phyloP scores from a whole-genome alignment of 169 alveolate species.

The Ichthyophthirius multifiliis region DNA sequence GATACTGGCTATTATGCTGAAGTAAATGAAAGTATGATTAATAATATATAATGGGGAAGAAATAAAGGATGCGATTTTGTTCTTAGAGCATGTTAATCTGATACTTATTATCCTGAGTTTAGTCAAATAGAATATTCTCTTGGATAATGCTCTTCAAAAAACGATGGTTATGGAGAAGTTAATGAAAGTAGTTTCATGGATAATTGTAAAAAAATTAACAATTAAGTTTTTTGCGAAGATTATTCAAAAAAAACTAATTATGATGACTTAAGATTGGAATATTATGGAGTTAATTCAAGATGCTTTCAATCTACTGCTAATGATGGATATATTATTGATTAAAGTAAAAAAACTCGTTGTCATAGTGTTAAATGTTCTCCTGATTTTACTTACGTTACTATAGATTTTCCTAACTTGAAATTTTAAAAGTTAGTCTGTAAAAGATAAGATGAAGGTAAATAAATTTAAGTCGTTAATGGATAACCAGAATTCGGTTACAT shows the following conservation, averaged over 20 bases:
- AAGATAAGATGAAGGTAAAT: neutral
- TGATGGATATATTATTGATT: neutral
- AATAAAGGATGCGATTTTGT: neutral
- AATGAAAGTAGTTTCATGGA: neutral
- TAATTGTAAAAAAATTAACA: neutral
- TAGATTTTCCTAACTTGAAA: neutral
- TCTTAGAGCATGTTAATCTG: neutral
- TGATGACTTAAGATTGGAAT: no score
- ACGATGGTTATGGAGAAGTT: neutral
- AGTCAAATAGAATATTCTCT: neutral
- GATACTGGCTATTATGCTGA: constrained; percentile 23
- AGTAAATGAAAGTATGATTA: neutral
- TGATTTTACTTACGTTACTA: neutral
- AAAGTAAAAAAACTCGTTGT: neutral
- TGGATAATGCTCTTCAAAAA: neutral
- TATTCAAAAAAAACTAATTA: neutral
- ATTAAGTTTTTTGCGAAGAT: neutral
- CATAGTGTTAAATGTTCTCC: neutral
- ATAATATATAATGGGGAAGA: neutral
- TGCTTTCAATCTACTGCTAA: neutral
- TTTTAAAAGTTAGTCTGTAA: neutral
- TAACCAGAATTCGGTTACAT: no score
- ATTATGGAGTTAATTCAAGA: neutral
- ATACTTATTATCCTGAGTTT: neutral
- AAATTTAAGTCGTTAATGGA: no score